phyloP scores from a whole-genome alignment of 1,284 basidiomycete genomes.

The Lentinus polychrous region DNA sequence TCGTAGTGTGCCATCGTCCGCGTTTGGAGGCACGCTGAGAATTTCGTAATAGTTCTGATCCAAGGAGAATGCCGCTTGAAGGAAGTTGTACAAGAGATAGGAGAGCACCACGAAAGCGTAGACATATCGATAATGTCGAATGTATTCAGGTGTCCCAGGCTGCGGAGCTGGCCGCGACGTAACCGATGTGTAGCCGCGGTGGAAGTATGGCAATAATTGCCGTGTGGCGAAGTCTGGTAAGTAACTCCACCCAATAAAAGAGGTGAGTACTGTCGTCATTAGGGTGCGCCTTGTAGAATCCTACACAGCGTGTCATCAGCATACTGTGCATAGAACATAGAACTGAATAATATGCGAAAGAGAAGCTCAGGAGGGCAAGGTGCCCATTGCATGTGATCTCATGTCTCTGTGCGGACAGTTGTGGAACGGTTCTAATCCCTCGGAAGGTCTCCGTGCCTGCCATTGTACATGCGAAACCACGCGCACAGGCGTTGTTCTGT shows the following conservation, averaged over 20 bases:
- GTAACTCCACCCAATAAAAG: slow-evolving; percentile 37
- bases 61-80: slow-evolving; percentile 46
- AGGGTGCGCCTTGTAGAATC: not conserved
- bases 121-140: slow-evolving; percentile 50
- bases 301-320: not conserved
- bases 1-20: slow-evolving; percentile 64
- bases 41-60: slow-evolving; percentile 72
- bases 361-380: slow-evolving; percentile 22
- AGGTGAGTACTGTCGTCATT: slow-evolving; percentile 26
- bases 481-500: slow-evolving; percentile 25
- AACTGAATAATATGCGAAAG: slow-evolving; percentile 7
- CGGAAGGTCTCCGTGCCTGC: slow-evolving; percentile 22
- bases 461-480: slow-evolving; percentile 37
- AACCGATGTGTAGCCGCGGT: slow-evolving; percentile 28
- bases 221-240: slow-evolving; percentile 37
- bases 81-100: slow-evolving; percentile 64
- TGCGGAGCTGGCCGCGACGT: slow-evolving; percentile 31
- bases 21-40: slow-evolving; percentile 53
- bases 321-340: not conserved
- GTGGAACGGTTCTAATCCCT: slow-evolving; percentile 1
- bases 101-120: slow-evolving; percentile 62
- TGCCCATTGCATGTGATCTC: slow-evolving; percentile 28
- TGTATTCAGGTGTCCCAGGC: slow-evolving; percentile 38
- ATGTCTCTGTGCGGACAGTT: slow-evolving; percentile 20
- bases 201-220: slow-evolving; percentile 30